Evolutionary conservation across 805 yeast genomes (phyloP).

Genomic region (Myxozyma sirexii): DNA sequence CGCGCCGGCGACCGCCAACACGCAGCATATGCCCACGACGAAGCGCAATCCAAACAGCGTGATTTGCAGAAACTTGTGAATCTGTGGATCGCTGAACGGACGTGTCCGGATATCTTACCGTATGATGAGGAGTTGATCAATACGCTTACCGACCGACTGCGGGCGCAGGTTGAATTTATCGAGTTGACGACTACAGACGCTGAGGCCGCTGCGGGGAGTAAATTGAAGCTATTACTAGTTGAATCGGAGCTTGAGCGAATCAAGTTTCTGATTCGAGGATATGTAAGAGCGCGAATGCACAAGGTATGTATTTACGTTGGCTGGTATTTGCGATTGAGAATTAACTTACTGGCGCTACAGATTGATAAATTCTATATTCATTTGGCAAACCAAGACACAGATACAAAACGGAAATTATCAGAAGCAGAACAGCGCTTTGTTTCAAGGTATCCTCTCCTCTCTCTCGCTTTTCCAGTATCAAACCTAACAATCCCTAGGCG

Average conservation of each 20-base stretch:
- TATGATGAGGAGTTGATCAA: slow-evolving; percentile 66
- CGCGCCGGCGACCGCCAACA: background rate
- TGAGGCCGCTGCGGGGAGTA: slow-evolving; percentile 55
- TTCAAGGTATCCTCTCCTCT: slow-evolving; percentile 44
- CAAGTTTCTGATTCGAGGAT: slow-evolving; percentile 77
- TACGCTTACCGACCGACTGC: slow-evolving; percentile 59
- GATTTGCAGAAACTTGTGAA: slow-evolving; percentile 52
- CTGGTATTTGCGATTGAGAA: too few relatives aligned
- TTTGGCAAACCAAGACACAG: slow-evolving; percentile 51
- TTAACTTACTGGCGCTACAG: too few relatives aligned
- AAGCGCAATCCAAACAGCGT: background rate
- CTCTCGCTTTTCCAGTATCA: background rate
- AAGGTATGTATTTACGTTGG: slow-evolving; percentile 35
- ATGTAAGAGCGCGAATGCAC: slow-evolving; percentile 71
- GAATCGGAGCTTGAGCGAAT: slow-evolving; percentile 91
- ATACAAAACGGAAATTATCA: slow-evolving; percentile 51
- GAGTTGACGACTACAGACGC: slow-evolving; percentile 80
- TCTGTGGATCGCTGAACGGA: slow-evolving; percentile 82
- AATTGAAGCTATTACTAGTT: slow-evolving; percentile 76
- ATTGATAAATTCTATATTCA: slow-evolving; percentile 70
- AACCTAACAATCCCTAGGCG: slow-evolving; percentile 6
- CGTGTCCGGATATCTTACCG: slow-evolving; percentile 82
- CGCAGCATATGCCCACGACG: background rate
- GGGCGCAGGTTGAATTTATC: slow-evolving; percentile 65
- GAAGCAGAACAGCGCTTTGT: slow-evolving; percentile 65